These are phyloP conservation scores for Nigrograna mackinnonii DNA, from an alignment of 2,329 filamentous ascomycete species.

Conservation along the genomic window DNA sequence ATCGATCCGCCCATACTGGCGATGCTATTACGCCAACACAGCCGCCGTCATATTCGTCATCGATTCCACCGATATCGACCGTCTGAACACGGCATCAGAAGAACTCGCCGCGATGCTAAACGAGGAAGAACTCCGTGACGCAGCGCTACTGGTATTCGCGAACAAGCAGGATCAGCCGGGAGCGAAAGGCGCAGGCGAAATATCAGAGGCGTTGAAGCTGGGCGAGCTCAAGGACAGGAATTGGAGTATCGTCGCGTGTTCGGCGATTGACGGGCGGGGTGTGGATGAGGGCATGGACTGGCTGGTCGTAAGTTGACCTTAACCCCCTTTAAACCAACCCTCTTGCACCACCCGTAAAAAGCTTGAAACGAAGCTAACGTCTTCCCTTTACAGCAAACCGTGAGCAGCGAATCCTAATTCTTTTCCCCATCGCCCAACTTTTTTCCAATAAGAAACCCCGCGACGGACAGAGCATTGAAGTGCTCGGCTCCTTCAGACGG, in stretches of 20 bases:
- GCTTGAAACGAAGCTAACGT: too few relatives aligned
- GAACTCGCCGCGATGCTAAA: conserved; percentile 94
- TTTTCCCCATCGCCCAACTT: too few relatives aligned
- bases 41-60: conserved; percentile 98
- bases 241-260: conserved; percentile 99
- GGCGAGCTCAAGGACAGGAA: conserved; percentile 94
- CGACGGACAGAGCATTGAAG: too few relatives aligned
- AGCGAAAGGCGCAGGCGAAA: conserved; percentile 94
- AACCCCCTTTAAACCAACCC: too few relatives aligned
- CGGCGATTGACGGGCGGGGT: conserved; percentile 91
- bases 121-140: conserved; percentile 94
- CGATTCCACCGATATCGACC: conserved; percentile 96
- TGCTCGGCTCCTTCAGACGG: too few relatives aligned
- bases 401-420: too few relatives aligned
- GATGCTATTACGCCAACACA: conserved; percentile 99
- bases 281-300: conserved; percentile 99
- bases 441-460: too few relatives aligned
- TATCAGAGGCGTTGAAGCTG: conserved; percentile 87
- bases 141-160: conserved; percentile 89
- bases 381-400: too few relatives aligned
- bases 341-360: too few relatives aligned
- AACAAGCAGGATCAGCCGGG: conserved; percentile 99
- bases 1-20: conserved; percentile 98
- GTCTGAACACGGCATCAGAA: conserved; percentile 87
- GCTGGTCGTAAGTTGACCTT: conserved; percentile 73